phyloP scores from a whole-genome alignment of 805 yeast genomes.

The Ogataea ganodermae region DNA sequence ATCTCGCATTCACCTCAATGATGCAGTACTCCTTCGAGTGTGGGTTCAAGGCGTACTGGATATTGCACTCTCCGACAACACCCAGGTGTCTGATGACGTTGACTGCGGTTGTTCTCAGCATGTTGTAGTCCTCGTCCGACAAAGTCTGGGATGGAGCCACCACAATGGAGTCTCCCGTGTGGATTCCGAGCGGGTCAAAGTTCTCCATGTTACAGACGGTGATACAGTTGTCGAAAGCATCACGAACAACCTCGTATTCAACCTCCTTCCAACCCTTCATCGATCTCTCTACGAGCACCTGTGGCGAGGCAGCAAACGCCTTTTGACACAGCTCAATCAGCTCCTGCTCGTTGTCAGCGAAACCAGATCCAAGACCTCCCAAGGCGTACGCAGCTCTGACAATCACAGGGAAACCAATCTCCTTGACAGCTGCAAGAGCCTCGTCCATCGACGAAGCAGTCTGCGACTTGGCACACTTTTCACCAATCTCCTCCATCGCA shows the following conservation, averaged over 20 bases:
- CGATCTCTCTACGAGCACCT: constrained; percentile 90
- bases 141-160: constrained; percentile 98
- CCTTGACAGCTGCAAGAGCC: constrained; percentile 80
- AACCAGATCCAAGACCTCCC: constrained; percentile 98
- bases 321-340: constrained; percentile 80
- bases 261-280: constrained; percentile 99
- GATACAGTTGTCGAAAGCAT: constrained; percentile 94
- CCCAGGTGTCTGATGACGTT: constrained; percentile 96
- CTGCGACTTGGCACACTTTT: constrained; percentile 91
- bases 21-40: constrained; percentile 92
- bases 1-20: constrained; percentile 96
- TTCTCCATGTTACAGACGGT: constrained; percentile 99
- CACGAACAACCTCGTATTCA: constrained; percentile 98
- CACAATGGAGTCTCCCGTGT: constrained; percentile 98
- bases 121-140: constrained; percentile 95
- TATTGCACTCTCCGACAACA: constrained; percentile 99
- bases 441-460: constrained; percentile 82
- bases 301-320: constrained; percentile 96
- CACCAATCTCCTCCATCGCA: constrained; percentile 92
- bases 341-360: constrained; percentile 86
- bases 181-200: constrained; percentile 97
- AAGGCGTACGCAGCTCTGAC: constrained; percentile 96
- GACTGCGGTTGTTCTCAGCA: constrained; percentile 97
- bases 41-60: constrained; percentile 95
- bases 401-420: constrained; percentile 92